Evolutionary conservation across 345 rosid genomes (phyloP).

Genomic region (Ceriops tagal): DNA sequence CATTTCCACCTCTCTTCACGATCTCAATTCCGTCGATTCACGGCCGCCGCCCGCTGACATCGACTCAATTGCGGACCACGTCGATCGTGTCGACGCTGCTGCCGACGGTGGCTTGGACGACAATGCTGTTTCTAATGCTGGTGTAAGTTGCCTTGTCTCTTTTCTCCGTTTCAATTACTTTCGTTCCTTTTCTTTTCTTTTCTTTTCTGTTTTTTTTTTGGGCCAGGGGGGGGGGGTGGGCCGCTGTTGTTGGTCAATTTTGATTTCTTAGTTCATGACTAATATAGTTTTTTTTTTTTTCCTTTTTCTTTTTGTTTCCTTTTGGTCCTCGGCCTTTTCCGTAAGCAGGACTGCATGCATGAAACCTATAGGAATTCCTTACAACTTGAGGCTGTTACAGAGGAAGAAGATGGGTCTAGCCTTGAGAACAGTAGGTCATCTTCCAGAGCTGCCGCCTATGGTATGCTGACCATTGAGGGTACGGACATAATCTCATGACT

Average conservation of each 20-base stretch:
- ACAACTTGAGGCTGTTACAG: slow-evolving; percentile 55
- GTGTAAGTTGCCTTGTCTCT: background rate
- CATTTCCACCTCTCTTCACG: slow-evolving; percentile 59
- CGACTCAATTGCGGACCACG: slow-evolving; percentile 30
- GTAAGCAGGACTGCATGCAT: slow-evolving; percentile 61
- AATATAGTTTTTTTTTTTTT: background rate
- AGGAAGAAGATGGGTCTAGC: slow-evolving; percentile 59
- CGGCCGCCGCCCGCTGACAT: slow-evolving; percentile 32
- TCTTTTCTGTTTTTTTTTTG: background rate
- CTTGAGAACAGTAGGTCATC: slow-evolving; percentile 45
- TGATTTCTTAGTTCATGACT: background rate
- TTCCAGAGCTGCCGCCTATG: slow-evolving; percentile 45
- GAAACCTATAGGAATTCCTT: slow-evolving; percentile 65
- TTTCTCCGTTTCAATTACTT: background rate
- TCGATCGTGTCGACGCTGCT: slow-evolving; percentile 45
- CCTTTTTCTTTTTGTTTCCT: background rate
- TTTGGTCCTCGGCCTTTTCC: background rate
- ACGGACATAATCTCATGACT: background rate
- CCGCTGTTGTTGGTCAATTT: background rate
- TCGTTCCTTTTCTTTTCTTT: background rate
- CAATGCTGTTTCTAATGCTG: background rate
- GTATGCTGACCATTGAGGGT: slow-evolving; percentile 64
- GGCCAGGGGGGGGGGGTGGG: too few species aligned
- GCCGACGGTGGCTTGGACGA: slow-evolving; percentile 27
- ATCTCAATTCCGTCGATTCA: slow-evolving; percentile 76